A percentile compares a stretch with the other conserved stretches of the same genome.
These are phyloP conservation scores for Lenwebbia sp. DNA, from an alignment of 345 rosid species.

Conservation along the genomic window DNA sequence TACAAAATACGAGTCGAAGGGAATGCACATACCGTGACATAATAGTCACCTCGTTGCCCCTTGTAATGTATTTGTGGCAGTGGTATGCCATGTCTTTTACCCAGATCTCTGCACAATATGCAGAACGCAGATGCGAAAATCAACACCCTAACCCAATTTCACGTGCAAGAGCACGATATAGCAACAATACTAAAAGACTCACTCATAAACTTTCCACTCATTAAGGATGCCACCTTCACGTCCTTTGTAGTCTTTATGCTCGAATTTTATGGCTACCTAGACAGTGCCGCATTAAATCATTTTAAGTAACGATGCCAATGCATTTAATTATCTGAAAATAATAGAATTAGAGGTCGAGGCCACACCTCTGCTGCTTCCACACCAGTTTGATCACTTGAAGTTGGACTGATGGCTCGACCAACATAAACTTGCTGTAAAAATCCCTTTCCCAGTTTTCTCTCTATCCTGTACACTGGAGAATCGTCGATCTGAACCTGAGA, in stretches of 20 bases:
- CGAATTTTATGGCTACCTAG: slow-evolving; percentile 89
- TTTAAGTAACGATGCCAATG: neutral
- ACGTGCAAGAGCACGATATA: neutral
- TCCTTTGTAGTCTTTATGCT: slow-evolving; percentile 82
- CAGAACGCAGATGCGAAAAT: neutral
- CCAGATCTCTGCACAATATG: slow-evolving; percentile 34
- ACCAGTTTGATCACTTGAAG: slow-evolving; percentile 45
- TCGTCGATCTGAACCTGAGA: slow-evolving; percentile 76
- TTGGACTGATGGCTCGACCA: slow-evolving; percentile 45
- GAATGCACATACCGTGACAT: slow-evolving; percentile 45
- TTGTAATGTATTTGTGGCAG: slow-evolving; percentile 40
- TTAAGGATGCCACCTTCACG: slow-evolving; percentile 71
- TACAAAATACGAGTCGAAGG: no score
- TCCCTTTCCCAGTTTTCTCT: slow-evolving; percentile 86
- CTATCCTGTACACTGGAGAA: slow-evolving; percentile 69
- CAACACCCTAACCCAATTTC: neutral
- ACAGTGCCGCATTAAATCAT: neutral
- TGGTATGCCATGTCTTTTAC: slow-evolving; percentile 67
- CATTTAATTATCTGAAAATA: neutral
- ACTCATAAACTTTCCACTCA: slow-evolving; percentile 99
- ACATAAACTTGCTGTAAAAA: slow-evolving; percentile 93
- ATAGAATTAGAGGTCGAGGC: neutral
- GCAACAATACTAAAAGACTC: neutral
- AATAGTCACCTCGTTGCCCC: slow-evolving; percentile 63
- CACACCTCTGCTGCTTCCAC: slow-evolving; percentile 65